Evolutionary conservation across 495 filamentous ascomycete genomes (phyloP).

Genomic region (Lentithecium fluviatile): DNA sequence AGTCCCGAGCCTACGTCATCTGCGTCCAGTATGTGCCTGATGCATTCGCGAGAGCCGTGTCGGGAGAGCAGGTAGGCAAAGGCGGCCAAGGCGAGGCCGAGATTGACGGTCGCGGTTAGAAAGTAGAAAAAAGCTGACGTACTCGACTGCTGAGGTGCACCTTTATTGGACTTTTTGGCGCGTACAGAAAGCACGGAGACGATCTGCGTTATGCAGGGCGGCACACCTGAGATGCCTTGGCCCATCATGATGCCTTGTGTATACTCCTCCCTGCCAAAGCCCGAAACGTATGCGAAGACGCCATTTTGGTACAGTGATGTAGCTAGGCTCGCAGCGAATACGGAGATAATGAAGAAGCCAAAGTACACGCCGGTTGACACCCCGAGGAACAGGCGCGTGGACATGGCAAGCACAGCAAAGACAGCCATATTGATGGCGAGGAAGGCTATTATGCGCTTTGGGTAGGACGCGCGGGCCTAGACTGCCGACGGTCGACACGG

Average conservation of each 20-base stretch:
- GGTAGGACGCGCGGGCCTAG: slow-evolving; percentile 81
- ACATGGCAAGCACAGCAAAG: slow-evolving; percentile 76
- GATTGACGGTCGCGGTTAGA: slow-evolving; percentile 74
- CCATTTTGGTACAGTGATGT: slow-evolving; percentile 91
- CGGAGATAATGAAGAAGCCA: slow-evolving; percentile 76
- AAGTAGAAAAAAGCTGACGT: slow-evolving; percentile 88
- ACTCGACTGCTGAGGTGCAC: slow-evolving; percentile 43
- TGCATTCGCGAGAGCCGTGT: slow-evolving; percentile 43
- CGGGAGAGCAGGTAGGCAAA: slow-evolving; percentile 60
- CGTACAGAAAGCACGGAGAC: slow-evolving; percentile 72
- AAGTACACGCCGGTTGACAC: slow-evolving; percentile 67
- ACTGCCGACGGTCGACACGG: slow-evolving; percentile 81
- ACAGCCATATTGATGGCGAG: slow-evolving; percentile 68
- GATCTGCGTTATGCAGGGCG: slow-evolving; percentile 85
- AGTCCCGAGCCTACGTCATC: slow-evolving; percentile 35
- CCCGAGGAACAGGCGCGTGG: slow-evolving; percentile 64
- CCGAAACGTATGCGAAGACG: slow-evolving; percentile 84
- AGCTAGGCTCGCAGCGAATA: slow-evolving; percentile 70
- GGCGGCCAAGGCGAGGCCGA: slow-evolving; percentile 54
- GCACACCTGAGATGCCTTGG: slow-evolving; percentile 86
- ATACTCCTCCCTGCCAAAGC: slow-evolving; percentile 82
- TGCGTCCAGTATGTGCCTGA: slow-evolving; percentile 17
- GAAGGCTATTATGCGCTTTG: slow-evolving; percentile 72
- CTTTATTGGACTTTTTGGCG: slow-evolving; percentile 27
- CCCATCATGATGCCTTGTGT: slow-evolving; percentile 96